Conservation (phyloP, 306 rosid species). For the Glycine latifolia region DNA sequence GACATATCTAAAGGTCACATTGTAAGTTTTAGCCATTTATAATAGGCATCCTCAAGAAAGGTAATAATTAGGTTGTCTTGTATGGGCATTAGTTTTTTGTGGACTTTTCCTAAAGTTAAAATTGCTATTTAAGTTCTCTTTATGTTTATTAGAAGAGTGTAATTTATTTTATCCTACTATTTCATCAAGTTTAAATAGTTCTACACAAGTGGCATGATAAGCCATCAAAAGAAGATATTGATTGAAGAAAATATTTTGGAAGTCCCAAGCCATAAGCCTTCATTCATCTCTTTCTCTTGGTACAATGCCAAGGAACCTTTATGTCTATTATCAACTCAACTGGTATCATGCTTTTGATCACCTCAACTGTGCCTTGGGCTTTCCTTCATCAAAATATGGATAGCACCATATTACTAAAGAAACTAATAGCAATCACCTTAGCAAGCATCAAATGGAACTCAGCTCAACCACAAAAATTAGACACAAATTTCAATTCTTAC, state of each 20-base stretch:
- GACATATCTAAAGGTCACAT: background rate
- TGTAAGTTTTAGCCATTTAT: slow-evolving; percentile 5
- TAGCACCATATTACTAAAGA: background rate
- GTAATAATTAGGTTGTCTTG: background rate
- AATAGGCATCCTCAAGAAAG: background rate
- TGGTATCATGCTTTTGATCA: no score
- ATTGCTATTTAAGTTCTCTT: background rate
- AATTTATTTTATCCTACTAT: slow-evolving; percentile 17
- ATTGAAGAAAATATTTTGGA: background rate
- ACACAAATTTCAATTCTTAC: slow-evolving; percentile 16
- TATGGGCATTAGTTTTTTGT: background rate
- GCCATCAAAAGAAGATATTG: slow-evolving; percentile 13
- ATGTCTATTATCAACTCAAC: no score
- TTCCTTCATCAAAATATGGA: no score
- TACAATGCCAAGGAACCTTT: no score
- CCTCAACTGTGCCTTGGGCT: no score
- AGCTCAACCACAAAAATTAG: slow-evolving; percentile 14
- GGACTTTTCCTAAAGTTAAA: slow-evolving; percentile 1
- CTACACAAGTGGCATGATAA: background rate
- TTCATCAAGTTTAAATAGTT: slow-evolving; percentile 21
- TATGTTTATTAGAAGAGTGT: background rate
- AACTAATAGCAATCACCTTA: background rate
- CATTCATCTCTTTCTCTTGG: background rate
- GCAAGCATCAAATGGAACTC: background rate
- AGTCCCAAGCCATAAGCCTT: background rate